phyloP scores from a whole-genome alignment of 768 basidiomycete genomes.

The Infundibulicybe gibba region DNA sequence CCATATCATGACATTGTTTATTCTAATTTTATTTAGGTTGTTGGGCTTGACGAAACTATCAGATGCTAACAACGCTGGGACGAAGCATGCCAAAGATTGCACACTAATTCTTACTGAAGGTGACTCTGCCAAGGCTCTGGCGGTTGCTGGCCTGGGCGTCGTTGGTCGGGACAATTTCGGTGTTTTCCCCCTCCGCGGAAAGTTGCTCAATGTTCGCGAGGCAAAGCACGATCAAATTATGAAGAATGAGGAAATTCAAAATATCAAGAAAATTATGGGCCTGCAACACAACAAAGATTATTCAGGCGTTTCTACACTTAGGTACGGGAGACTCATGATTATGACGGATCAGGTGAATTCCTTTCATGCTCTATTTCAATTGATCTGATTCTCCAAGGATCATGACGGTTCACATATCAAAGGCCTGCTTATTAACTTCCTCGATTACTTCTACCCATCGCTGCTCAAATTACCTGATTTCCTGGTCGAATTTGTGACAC shows the following conservation, averaged over 20 bases:
- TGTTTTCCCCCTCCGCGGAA: slow-evolving; percentile 96
- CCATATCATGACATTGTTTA: background rate
- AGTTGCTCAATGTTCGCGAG: slow-evolving; percentile 95
- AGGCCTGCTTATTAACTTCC: slow-evolving; percentile 96
- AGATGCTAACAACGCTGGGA: slow-evolving; percentile 97
- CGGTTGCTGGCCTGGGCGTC: slow-evolving; percentile 90
- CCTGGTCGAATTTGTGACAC: slow-evolving; percentile 96
- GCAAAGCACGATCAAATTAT: slow-evolving; percentile 94
- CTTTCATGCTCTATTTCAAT: background rate
- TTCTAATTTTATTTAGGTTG: slow-evolving; percentile 45
- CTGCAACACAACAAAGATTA: slow-evolving; percentile 94
- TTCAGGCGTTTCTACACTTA: slow-evolving; percentile 55
- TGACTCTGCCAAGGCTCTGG: slow-evolving; percentile 97
- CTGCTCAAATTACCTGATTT: slow-evolving; percentile 88
- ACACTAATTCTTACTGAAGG: slow-evolving; percentile 98
- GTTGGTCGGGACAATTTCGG: slow-evolving; percentile 97
- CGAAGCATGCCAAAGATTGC: slow-evolving; percentile 72
- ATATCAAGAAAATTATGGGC: slow-evolving; percentile 98
- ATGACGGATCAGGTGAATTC: slow-evolving; percentile 95
- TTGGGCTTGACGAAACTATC: slow-evolving; percentile 90
- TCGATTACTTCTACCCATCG: slow-evolving; percentile 96
- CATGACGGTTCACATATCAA: slow-evolving; percentile 99
- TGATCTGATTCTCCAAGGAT: slow-evolving; percentile 56
- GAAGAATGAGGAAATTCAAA: slow-evolving; percentile 97
- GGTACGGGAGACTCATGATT: slow-evolving; percentile 96